Base-by-base conservation (phyloP, 2,329 filamentous ascomycete genomes). In the Fusarium denticulatum region DNA sequence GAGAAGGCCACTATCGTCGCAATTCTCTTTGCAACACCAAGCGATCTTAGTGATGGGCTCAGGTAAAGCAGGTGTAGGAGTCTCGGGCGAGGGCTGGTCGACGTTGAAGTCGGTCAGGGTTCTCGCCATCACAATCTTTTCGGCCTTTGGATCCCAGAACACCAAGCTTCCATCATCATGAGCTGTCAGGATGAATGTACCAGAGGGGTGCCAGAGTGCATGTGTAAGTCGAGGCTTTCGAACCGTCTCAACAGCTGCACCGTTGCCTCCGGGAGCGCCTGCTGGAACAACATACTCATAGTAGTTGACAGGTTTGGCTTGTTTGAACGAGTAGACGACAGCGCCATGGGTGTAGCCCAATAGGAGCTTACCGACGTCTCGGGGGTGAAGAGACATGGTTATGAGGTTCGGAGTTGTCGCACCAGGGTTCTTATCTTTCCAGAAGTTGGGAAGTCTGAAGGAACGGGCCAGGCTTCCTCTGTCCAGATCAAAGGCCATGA, bases 1-100 rank as follows among this genome's bases (percentile, higher is more conserved):
- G 43, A 99, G 83, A 30, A 99, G 86, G 4, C 92, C 96, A 24
- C 95, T 98, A 78, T 99, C 96, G 78, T 99, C 96, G 1, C 95
- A 93, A 78, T 98, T 97, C 67, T 92, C 88, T 80, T 98, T 98
- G 64, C 94, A 96, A 83, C 96, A 99, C 96, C 96, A 99, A 3
- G 91, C 89, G 63, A 98, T 90, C 71, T 91, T 91, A 69, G 90
- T 89, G 68, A 96, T 93, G 1, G 94, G 94, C 62, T 94, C 92
- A 69, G 93, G 92, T 20, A 92, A 82, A 22, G 87, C 86, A 46
- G 91, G 85, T 2, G 86, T 86, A 3, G 86, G 86, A 7, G 87
- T 82, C 2, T 84, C 76, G 20, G 86, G 80, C 1, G 87, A 86
- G 6, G 92, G 91, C 71, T 92, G 88, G 75, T 98, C 89, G 61